Base-by-base conservation (phyloP, 129 eudicot genomes). In the Flaveria robusta region DNA sequence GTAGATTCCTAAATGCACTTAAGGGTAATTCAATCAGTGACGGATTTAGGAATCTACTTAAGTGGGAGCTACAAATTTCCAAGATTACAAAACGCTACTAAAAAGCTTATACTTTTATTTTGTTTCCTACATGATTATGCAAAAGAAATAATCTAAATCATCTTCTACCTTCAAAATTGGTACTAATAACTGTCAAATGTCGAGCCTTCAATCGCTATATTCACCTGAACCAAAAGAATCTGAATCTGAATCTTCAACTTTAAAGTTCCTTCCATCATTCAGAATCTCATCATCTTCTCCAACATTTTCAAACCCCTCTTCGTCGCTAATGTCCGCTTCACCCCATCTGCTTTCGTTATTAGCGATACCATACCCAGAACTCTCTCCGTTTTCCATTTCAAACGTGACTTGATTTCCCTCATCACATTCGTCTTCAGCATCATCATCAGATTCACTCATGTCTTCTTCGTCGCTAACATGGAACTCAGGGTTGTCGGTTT, bases 161-260 rank as follows among this genome's bases (percentile, higher is more conserved):
- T 68, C 55, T 68, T 55, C 77, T 77, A 71, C 78, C 84, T 65
- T 77, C 82, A 82, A 76, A 83, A 84, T 68, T 76, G 83, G 62
- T 71, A 58, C 19, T 41, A 52, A 27, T 46, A 19, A 49, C 63
- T 8, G 68, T 34, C 68, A 6, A 11, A 10, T n/a, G 13, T 26
- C 15, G 9, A 54, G 55, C 29, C 15, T 71, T 91, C 74, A 91
- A 77, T 83, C 92, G 49, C 97, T 91, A 62, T 81, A 85, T 55
- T 91, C 97, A 71, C 83, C 94, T 2, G 97, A 91, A 51, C 16
- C 95, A 68, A 26, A 71, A 56, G 91, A 66, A 37, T 66, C 71
- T 0, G 50, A 39, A 66, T 87, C 96, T 0, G 92, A 92, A 42
- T 77, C 87, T 3, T 83, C 92, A 9, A 82, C 91, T 24, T 74